Conservation (phyloP, 2,329 filamentous ascomycete genomes). For the Conoideocrella luteorostrata region DNA sequence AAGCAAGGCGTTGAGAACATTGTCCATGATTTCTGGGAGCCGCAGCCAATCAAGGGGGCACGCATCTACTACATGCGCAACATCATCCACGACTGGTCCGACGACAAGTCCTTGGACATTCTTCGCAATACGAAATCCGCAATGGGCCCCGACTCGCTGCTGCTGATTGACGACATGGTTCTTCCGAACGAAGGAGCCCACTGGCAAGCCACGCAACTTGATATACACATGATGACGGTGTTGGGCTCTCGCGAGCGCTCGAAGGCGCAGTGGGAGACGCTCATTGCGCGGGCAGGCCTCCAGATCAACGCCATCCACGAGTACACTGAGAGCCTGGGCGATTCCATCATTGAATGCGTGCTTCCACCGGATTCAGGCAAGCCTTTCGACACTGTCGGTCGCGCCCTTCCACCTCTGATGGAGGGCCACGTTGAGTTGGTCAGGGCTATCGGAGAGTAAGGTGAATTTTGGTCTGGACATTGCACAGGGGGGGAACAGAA, state of each 20-base stretch:
- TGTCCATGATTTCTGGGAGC: constrained; percentile 19
- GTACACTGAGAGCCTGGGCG: too few relatives aligned
- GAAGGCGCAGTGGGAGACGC: not conserved
- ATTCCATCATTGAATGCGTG: too few relatives aligned
- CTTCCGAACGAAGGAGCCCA: constrained; percentile 16
- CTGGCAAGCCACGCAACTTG: not conserved
- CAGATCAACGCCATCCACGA: too few relatives aligned
- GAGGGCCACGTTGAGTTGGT: too few relatives aligned
- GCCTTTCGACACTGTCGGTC: too few relatives aligned
- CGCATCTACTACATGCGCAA: constrained; percentile 24
- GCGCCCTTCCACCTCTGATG: too few relatives aligned
- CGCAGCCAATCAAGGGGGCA: constrained; percentile 14
- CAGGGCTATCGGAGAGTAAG: too few relatives aligned
- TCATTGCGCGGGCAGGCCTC: too few relatives aligned
- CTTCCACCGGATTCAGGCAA: too few relatives aligned
- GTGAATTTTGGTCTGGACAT: too few relatives aligned
- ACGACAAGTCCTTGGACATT: constrained; percentile 22
- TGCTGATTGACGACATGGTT: constrained; percentile 30
- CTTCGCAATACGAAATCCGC: constrained; percentile 24
- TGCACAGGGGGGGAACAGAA: too few relatives aligned
- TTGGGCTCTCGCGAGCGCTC: not conserved
- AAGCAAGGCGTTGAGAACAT: constrained; percentile 9
- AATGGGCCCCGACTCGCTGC: constrained; percentile 27
- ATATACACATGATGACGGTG: not conserved
- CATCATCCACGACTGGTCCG: constrained; percentile 33